Conservation (phyloP, 75 land plant genomes). For the Picea glauca region DNA sequence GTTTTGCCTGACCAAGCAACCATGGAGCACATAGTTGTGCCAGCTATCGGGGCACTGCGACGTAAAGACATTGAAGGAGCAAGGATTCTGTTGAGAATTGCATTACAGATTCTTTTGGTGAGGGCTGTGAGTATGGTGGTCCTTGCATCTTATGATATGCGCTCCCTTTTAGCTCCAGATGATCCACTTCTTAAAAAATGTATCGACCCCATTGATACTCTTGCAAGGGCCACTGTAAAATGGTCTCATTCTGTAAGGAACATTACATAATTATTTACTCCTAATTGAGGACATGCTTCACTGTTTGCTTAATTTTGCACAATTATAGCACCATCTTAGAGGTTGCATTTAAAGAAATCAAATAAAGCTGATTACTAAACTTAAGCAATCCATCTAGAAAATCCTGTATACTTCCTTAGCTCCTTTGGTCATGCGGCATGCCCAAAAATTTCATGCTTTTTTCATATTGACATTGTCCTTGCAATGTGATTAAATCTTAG, state of each 20-base stretch:
- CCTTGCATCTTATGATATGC: slow-evolving; percentile 53
- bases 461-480: too few species aligned
- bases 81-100: slow-evolving; percentile 54
- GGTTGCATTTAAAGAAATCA: too few species aligned
- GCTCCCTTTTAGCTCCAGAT: slow-evolving; percentile 38
- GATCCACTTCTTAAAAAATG: slow-evolving; percentile 67
- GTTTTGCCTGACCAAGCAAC: slow-evolving; percentile 69
- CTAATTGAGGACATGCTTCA: too few species aligned
- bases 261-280: too few species aligned
- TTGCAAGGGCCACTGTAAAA: slow-evolving; percentile 42
- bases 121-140: slow-evolving; percentile 59
- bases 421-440: too few species aligned
- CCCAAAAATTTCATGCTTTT: too few species aligned
- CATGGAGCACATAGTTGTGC: slow-evolving; percentile 61
- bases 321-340: too few species aligned
- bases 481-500: too few species aligned
- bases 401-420: too few species aligned
- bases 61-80: slow-evolving; percentile 67
- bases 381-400: too few species aligned
- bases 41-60: slow-evolving; percentile 48
- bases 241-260: slow-evolving; percentile 24
- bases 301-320: too few species aligned
- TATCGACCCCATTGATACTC: slow-evolving; percentile 51
- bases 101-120: slow-evolving; percentile 58
- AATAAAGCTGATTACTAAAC: too few species aligned